Base-by-base conservation (phyloP, 73 alveolate genomes). In the Paramecium octaurelia region DNA sequence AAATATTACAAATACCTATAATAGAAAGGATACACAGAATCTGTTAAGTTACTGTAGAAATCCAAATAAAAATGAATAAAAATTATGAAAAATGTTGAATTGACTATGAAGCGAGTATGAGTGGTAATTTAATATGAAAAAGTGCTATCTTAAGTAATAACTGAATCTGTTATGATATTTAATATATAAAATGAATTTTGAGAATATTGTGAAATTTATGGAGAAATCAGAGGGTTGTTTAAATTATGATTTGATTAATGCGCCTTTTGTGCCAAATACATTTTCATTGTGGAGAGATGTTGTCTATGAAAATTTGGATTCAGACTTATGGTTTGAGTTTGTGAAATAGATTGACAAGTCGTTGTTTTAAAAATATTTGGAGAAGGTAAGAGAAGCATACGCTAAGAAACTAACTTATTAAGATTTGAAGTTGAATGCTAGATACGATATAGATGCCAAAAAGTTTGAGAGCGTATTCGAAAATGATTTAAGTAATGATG, bases 281-380 rank as follows among this genome's bases (percentile, higher is more conserved):
- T 80, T 80, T 48, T 80, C 91, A 18, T 46, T 80, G 20, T 80
- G 91, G 91, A 80, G 91, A 80, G 91, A 80, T 24, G 57, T 80
- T 6, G 48, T 40, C 2, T 42, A 23, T 24, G 57, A 21, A 42
- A 31, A 42, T 48, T 3, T 80, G 14, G 57, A 80, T 0, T 12
- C 27, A 2, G 9, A 20, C 7, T 4, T 44, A 23, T 31, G 48
- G 38, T 24, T 24, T 23, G 29, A 46, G 21, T 80, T 80, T 46
- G 75, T 80, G 34, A 20, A 80, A 80, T 27, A 44, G 36, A 46
- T 80, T 14, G 91, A 80, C n/a, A 23, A 27, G 24, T 59, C 43
- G 12, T 48, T 80, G 20, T 80, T 80, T 48, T 23, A 0, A 80
- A 44, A 80, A 46, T 80, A n/a, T 35, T 48, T 80, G 10, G 57